These are phyloP conservation scores for Ogataea minuta DNA, from an alignment of 805 yeast genomes.

Conservation along the genomic window DNA sequence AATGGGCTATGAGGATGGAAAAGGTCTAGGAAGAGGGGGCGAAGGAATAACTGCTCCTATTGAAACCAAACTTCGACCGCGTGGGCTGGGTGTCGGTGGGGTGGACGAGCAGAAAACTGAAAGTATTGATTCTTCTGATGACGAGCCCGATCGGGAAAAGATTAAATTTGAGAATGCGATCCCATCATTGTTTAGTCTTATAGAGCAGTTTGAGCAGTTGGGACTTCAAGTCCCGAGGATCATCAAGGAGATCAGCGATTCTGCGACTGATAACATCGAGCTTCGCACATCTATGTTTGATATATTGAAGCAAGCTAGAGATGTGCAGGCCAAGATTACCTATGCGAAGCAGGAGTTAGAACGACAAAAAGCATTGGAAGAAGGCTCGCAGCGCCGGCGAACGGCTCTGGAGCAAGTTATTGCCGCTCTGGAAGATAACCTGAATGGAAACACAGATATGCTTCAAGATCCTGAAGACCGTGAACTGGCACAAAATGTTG, in stretches of 20 bases:
- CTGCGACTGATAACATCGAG: slow-evolving; percentile 13
- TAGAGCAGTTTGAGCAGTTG: slow-evolving; percentile 34
- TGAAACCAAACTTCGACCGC: slow-evolving; percentile 62
- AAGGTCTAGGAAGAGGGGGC: slow-evolving; percentile 74
- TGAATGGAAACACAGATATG: slow-evolving; percentile 3
- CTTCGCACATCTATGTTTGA: slow-evolving; percentile 22
- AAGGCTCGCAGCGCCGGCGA: slow-evolving; percentile 1
- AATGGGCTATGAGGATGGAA: slow-evolving; percentile 87
- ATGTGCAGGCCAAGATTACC: slow-evolving; percentile 11
- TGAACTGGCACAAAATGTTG: slow-evolving; percentile 12
- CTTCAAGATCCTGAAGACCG: slow-evolving; percentile 11
- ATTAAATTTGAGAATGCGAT: not conserved
- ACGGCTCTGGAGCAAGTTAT: slow-evolving; percentile 3
- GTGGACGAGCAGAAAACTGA: slow-evolving; percentile 35
- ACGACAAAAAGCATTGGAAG: slow-evolving; percentile 8
- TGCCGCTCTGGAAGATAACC: not conserved
- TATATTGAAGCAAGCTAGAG: slow-evolving; percentile 11
- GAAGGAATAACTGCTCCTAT: slow-evolving; percentile 82
- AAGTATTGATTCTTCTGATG: slow-evolving; percentile 22
- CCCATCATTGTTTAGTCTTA: slow-evolving; percentile 12
- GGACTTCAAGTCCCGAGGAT: slow-evolving; percentile 38
- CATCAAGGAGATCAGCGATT: slow-evolving; percentile 37
- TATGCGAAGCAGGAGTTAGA: slow-evolving; percentile 17
- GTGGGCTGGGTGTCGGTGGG: slow-evolving; percentile 76
- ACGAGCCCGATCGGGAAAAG: slow-evolving; percentile 31